Evolutionary conservation across 768 basidiomycete species (phyloP), one percentile per base, ranked within the genome.

Genomic region (Trametes cinnabarina): DNA sequence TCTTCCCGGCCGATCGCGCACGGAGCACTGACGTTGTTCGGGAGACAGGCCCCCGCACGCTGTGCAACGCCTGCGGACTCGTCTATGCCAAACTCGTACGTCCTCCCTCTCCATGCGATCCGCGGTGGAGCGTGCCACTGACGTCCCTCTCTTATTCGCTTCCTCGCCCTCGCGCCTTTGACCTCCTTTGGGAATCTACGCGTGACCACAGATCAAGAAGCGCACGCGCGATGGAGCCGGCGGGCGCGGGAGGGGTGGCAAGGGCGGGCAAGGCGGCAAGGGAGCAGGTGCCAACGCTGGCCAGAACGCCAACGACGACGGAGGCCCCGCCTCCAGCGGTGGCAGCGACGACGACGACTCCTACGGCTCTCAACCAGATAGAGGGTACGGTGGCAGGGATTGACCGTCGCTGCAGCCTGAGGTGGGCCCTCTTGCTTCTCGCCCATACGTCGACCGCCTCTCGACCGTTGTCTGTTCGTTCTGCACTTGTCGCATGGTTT

Each of bases 41-140:
- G 26, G 23, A 28, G 17, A 2, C 61, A 90, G 89, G 90, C 50
- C 90, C 90, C 22, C 81, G 90, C 68, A 92, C 90, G 53, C 75
- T 92, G 51, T 92, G 90, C 71, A 92, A 92, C 69, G 90, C 90
- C 11, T 92, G 90, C 71, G 90, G 90, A 52, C 82, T 92, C 63
- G 90, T 92, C 58, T 92, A 90, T 71, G 90, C 90, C 53, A 92
- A 92, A 75, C 78, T 92, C 72, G 89, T 91, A 71, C 69, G 85
- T 53, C 30, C 25, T 12, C 30, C 44, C 48, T 40, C 52, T 51
- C 37, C 42, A 44, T n/a, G 15, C 42, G 42, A 48, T 54, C 32
- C 49, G 53, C 52, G 32, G 1, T 34, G 25, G 26, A 17, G 26
- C 43, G 20, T 26, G 55, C 47, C 39, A 22, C 52, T 50, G 48